phyloP scores from a whole-genome alignment of 768 basidiomycete genomes.

The Lactarius pseudohatsudake region DNA sequence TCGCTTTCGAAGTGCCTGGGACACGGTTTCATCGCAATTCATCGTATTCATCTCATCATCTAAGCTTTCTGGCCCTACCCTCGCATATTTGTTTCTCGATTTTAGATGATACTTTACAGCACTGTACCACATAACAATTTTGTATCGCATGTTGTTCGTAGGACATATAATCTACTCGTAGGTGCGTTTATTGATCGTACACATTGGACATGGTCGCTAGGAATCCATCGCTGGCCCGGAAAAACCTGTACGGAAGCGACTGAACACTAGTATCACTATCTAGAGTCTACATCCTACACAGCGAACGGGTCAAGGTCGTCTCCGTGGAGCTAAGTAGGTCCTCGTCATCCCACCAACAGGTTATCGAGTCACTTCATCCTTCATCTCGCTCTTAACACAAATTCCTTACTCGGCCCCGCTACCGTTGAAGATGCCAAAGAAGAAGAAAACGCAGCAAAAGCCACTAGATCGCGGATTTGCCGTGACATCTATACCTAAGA shows the following conservation, averaged over 20 bases:
- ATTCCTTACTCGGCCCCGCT: conserved; percentile 1
- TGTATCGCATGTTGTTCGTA: conserved; percentile 29
- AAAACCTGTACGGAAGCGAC: background rate
- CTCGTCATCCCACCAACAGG: background rate
- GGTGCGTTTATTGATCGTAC: background rate
- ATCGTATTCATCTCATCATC: conserved; percentile 21
- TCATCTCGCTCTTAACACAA: background rate
- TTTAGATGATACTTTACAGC: conserved; percentile 27
- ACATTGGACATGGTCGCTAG: background rate
- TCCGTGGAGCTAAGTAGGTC: background rate
- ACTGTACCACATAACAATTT: conserved; percentile 25
- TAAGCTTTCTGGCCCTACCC: conserved; percentile 17
- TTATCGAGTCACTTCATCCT: background rate
- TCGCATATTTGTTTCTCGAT: conserved; percentile 20
- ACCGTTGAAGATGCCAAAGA: conserved; percentile 62
- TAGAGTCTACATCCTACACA: background rate
- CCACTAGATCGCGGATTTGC: conserved; percentile 74
- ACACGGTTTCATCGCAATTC: conserved; percentile 18
- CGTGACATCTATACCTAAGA: conserved; percentile 83
- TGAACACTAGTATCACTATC: background rate
- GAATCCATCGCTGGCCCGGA: background rate
- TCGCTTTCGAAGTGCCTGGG: conserved; percentile 9
- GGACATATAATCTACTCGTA: conserved; percentile 30
- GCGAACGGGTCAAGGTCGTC: background rate
- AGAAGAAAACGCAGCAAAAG: conserved; percentile 81